Base-by-base conservation (phyloP, 1,284 basidiomycete species). In the Rhodotorula sp. region DNA sequence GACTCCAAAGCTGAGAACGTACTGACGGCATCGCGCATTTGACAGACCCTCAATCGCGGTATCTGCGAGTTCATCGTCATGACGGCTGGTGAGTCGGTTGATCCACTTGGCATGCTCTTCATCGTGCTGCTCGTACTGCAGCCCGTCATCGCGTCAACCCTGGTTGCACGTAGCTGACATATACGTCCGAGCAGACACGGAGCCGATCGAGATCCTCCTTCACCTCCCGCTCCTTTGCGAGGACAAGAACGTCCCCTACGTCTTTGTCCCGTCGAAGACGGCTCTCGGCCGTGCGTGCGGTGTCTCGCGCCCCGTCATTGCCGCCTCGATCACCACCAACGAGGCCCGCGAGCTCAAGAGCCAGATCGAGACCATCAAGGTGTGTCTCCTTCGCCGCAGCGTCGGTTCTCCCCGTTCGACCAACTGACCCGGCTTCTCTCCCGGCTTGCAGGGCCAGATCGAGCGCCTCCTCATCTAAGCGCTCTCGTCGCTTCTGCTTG, bases 41-140 rank as follows among this genome's bases (percentile, higher is more conserved):
- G 56, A 64, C 70, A 61, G 87, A 99, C 97, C 41, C 87, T 99
- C 76, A 99, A 99, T 84, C 92, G 97, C 81, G 96, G 97, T 85
- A 95, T 98, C 79, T 92, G 94, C 78, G 97, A 99, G 84, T 93
- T 99, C 84, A 96, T 99, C 84, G 89, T 99, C 80, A 87, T 99
- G 84, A 97, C 97, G 70, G 97, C 94, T 73, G 84, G 82, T 80
- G 77, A 76, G 68, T 65, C 14, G 19, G 19, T 10, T 2, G 0
- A 0, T 19, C 34, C 34, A 19, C 12, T 27, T 34, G 34, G 23
- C n/a, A 12, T 12, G 4, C 42, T 48, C 21, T 3, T 12, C 45
- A 27, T 19, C 25, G 1, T 44, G 7, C 45, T 34, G 2, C 17
- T 58, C 14, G 2, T 23, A 45, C 41, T 23, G 7, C 41, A 9